These are phyloP conservation scores for Elsinoe arachidis DNA, from an alignment of 2,329 filamentous ascomycete species.

Conservation along the genomic window DNA sequence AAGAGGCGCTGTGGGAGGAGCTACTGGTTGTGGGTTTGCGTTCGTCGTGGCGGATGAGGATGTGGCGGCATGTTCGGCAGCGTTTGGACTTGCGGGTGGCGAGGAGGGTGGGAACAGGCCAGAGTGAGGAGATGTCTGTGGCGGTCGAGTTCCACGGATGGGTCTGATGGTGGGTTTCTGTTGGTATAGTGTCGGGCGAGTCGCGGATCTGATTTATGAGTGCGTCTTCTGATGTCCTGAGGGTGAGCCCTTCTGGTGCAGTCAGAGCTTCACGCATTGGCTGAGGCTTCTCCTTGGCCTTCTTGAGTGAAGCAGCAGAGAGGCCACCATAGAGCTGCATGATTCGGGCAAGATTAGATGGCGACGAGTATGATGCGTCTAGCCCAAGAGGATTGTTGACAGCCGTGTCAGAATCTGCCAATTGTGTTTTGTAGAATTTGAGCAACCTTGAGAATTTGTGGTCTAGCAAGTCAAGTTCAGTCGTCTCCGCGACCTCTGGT, in stretches of 20 bases:
- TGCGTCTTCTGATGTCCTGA: constrained; percentile 36
- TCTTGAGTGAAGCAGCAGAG: constrained; percentile 52
- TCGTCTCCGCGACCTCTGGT: background rate
- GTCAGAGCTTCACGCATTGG: constrained; percentile 73
- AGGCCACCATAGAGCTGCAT: constrained; percentile 79
- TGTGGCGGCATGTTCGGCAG: constrained; percentile 85
- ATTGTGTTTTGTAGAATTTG: constrained; percentile 72
- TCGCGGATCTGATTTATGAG: constrained; percentile 30
- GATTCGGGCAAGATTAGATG: constrained; percentile 73
- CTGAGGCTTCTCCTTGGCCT: constrained; percentile 56
- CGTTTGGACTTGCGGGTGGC: constrained; percentile 91
- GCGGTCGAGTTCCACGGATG: constrained; percentile 39
- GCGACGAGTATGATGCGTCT: constrained; percentile 58
- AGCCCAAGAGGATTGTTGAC: constrained; percentile 42
- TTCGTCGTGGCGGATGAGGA: constrained; percentile 85
- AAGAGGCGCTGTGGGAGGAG: constrained; percentile 34
- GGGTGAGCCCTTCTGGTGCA: constrained; percentile 58
- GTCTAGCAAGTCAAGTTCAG: constrained; percentile 36
- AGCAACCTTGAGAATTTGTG: constrained; percentile 67
- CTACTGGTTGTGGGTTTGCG: constrained; percentile 60
- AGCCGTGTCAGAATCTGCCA: constrained; percentile 55
- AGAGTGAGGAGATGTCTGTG: constrained; percentile 63
- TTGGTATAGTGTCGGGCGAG: background rate
- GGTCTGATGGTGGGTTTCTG: constrained; percentile 15
- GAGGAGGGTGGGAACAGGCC: constrained; percentile 72